A percentile compares a stretch with the other conserved stretches of the same genome.
phyloP scores from a whole-genome alignment of 345 rosid genomes.

The Mercurialis annua region DNA sequence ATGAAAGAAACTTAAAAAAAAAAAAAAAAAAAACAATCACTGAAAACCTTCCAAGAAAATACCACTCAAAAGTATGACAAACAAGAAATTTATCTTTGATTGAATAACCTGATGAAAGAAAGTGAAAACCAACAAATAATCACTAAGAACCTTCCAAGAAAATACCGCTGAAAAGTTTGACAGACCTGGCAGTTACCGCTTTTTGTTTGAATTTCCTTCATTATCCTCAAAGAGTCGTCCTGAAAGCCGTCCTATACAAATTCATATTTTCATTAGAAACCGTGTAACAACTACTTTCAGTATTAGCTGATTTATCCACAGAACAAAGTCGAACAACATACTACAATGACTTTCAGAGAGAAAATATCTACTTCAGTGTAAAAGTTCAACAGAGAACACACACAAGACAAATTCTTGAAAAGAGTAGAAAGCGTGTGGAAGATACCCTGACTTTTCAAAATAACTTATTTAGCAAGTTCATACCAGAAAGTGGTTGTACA shows the following conservation, averaged over 20 bases:
- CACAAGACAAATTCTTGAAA: background rate
- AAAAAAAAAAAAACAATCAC: background rate
- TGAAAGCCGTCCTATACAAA: conserved; percentile 83
- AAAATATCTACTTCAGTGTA: background rate
- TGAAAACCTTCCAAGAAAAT: background rate
- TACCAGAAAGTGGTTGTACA: no score
- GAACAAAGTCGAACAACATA: background rate
- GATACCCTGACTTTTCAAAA: background rate
- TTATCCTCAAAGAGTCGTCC: conserved; percentile 83
- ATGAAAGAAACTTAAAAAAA: background rate
- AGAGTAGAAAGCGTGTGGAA: background rate
- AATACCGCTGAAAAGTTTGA: conserved; percentile 3
- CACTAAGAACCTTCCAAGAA: background rate
- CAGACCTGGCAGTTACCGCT: conserved; percentile 71
- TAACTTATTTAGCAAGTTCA: background rate
- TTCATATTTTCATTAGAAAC: conserved; percentile 9
- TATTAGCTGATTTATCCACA: background rate
- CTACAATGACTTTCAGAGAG: background rate
- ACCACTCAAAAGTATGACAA: conserved; percentile 19
- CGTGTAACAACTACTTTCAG: background rate
- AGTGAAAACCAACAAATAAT: no score
- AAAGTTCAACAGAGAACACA: background rate
- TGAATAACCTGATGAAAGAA: conserved; percentile 69
- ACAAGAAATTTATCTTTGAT: conserved; percentile 65
- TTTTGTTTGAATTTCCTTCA: conserved; percentile 68